Conservation (phyloP, 2,329 filamentous ascomycete species). For the Orbilia blumenaviensis region DNA sequence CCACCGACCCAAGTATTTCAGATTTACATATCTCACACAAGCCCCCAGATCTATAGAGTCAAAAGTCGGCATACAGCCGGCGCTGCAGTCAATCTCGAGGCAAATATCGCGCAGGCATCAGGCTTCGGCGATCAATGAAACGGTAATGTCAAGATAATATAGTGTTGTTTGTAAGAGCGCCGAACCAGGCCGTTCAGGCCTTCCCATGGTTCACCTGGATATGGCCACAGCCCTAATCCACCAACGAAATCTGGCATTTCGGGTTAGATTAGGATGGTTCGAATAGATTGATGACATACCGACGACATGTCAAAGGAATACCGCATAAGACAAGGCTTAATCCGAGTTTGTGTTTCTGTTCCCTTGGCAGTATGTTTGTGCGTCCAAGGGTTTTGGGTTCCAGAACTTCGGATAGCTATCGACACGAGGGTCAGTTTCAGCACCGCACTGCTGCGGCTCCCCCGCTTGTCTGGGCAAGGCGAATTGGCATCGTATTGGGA, state of each 20-base stretch:
- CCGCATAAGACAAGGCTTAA: slow-evolving; percentile 43
- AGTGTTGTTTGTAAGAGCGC: neutral
- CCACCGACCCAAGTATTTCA: neutral
- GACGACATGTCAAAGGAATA: neutral
- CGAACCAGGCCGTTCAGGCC: slow-evolving; percentile 30
- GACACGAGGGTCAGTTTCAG: slow-evolving; percentile 9
- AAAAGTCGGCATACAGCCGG: too few species aligned
- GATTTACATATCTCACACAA: neutral
- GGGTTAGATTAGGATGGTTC: neutral
- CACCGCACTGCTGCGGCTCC: slow-evolving; percentile 16
- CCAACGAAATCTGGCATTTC: neutral
- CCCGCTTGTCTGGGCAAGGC: slow-evolving; percentile 14
- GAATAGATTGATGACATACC: slow-evolving; percentile 7
- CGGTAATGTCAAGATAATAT: neutral
- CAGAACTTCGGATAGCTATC: slow-evolving; percentile 37
- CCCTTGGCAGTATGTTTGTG: neutral
- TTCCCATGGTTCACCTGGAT: neutral
- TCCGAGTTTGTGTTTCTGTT: neutral
- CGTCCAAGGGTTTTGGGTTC: slow-evolving; percentile 14
- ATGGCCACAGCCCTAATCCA: neutral
- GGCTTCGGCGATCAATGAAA: neutral
- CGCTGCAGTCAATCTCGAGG: neutral
- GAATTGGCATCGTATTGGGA: slow-evolving; percentile 23
- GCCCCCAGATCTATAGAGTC: neutral
- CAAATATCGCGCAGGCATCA: neutral